Base-by-base conservation (phyloP, 768 basidiomycete genomes). In the Harrya chromipes region DNA sequence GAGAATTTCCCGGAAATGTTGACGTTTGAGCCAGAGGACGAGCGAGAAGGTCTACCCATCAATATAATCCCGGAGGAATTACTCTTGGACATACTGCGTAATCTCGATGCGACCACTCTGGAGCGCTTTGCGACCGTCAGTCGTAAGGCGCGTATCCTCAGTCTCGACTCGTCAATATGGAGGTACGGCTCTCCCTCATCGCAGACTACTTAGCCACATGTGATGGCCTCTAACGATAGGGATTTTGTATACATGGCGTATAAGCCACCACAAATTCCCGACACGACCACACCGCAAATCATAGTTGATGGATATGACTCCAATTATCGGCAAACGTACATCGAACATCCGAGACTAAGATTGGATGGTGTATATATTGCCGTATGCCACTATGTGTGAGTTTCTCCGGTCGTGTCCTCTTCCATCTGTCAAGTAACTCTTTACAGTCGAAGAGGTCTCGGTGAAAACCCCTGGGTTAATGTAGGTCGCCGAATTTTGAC, bases 281-380 rank as follows among this genome's bases (percentile, higher is more conserved):
- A 78, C 29, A 63, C 73, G n/a, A 71, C 79, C 21, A 63, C 70
- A n/a, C 54, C 87, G 49, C 62, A 72, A 40, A 61, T 71, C 2
- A 71, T 90, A 20, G 70, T 82, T 12, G 67, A 75, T 19, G 69
- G 67, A n/a, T 83, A 82, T 64, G 63, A 67, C 41, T 76, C 72
- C 42, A 82, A 90, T 64, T 93, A 82, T 69, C 79, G 94, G 34
- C 83, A 83, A 17, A 70, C 88, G 9, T 90, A 81, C 64, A 79
- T 95, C 37, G 87, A 93, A 66, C 87, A 91, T 49, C 91, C 92
- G 13, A 80, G 94, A 40, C 66, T 95, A 41, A 82, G 94, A 34
- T 64, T 86, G 54, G 94, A 95, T 52, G 94, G 94, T 2, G 84
- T 92, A 10, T 95, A 95, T 64, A 94, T 97, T 44, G 85, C 90